These are phyloP conservation scores for Salix purpurea DNA, from an alignment of 345 rosid species.

Conservation along the genomic window DNA sequence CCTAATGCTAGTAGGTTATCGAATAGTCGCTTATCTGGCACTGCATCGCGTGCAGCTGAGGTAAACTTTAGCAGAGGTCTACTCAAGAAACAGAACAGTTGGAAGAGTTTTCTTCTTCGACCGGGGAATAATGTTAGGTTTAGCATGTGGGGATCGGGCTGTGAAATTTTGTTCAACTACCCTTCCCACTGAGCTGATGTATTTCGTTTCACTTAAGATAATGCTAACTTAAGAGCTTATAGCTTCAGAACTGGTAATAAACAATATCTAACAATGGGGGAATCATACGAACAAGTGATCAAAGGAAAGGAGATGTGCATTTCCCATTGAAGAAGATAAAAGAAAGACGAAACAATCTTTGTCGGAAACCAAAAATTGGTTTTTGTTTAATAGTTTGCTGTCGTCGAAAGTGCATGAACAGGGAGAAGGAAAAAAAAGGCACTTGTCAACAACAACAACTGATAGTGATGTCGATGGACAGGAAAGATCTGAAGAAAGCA, in stretches of 20 bases:
- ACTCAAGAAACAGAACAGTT: slow-evolving; percentile 1
- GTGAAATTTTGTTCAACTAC: slow-evolving; percentile 31
- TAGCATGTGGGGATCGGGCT: slow-evolving; percentile 25
- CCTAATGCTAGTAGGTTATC: slow-evolving; percentile 84
- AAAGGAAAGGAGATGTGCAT: slow-evolving; percentile 21
- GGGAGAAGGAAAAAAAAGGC: slow-evolving; percentile 9
- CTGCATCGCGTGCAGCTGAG: slow-evolving; percentile 68
- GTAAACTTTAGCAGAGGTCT: slow-evolving; percentile 20
- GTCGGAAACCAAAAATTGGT: slow-evolving; percentile 2
- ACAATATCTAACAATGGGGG: neutral
- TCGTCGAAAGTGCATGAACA: slow-evolving; percentile 29
- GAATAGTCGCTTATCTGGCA: slow-evolving; percentile 78
- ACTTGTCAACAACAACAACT: slow-evolving; percentile 12
- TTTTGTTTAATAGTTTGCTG: slow-evolving; percentile 5
- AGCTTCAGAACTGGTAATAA: slow-evolving; percentile 22
- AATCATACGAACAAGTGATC: neutral
- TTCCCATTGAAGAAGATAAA: slow-evolving; percentile 26
- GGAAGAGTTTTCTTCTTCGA: slow-evolving; percentile 37
- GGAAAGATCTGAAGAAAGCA: neutral
- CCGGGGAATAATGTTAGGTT: slow-evolving; percentile 45
- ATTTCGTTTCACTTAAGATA: slow-evolving; percentile 11
- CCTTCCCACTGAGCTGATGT: slow-evolving; percentile 26
- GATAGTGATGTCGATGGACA: neutral
- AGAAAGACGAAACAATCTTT: slow-evolving; percentile 19
- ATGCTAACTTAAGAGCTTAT: slow-evolving; percentile 16